Evolutionary conservation across 108 stramenopile genomes (phyloP).

Genomic region (Seminavis robusta): DNA sequence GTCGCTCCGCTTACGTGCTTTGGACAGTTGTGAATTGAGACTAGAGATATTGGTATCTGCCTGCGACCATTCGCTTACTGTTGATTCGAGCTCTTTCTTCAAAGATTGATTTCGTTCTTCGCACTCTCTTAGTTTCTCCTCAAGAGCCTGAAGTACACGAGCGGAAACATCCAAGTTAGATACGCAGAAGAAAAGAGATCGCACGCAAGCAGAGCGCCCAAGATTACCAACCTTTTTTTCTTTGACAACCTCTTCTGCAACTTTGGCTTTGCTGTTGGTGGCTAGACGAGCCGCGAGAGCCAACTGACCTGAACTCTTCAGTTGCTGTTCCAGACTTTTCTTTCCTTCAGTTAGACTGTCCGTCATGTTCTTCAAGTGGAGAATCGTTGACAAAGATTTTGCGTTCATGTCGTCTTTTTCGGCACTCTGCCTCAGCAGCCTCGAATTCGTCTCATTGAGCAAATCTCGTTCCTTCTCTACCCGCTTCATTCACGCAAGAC

Average conservation of each 20-base stretch:
- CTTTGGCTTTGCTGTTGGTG: slow-evolving; percentile 73
- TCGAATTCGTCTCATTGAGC: slow-evolving; percentile 60
- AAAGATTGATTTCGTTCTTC: slow-evolving; percentile 15
- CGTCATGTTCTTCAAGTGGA: slow-evolving; percentile 77
- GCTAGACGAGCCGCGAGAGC: slow-evolving; percentile 75
- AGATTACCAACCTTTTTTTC: slow-evolving; percentile 31
- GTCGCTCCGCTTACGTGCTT: slow-evolving; percentile 54
- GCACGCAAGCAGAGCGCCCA: too few species aligned
- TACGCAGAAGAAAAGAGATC: too few species aligned
- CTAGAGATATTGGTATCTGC: slow-evolving; percentile 38
- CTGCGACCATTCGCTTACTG: slow-evolving; percentile 35
- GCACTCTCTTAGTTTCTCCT: slow-evolving; percentile 40
- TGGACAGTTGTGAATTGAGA: slow-evolving; percentile 43
- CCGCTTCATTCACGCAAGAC: too few species aligned
- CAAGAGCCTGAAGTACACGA: slow-evolving; percentile 40
- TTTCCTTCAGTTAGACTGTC: slow-evolving; percentile 70
- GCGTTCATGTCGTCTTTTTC: slow-evolving; percentile 92
- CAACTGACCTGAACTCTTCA: slow-evolving; percentile 74
- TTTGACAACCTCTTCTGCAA: slow-evolving; percentile 69
- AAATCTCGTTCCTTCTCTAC: slow-evolving; percentile 71
- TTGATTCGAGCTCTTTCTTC: slow-evolving; percentile 33
- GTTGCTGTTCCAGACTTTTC: slow-evolving; percentile 65
- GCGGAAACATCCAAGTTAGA: neutral
- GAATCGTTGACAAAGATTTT: slow-evolving; percentile 76
- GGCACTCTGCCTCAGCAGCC: slow-evolving; percentile 69